Evolutionary conservation across 192 early-diverging fungal genomes (phyloP), one percentile per base, ranked within the genome.

Genomic region (Ambispora gerdemannii): DNA sequence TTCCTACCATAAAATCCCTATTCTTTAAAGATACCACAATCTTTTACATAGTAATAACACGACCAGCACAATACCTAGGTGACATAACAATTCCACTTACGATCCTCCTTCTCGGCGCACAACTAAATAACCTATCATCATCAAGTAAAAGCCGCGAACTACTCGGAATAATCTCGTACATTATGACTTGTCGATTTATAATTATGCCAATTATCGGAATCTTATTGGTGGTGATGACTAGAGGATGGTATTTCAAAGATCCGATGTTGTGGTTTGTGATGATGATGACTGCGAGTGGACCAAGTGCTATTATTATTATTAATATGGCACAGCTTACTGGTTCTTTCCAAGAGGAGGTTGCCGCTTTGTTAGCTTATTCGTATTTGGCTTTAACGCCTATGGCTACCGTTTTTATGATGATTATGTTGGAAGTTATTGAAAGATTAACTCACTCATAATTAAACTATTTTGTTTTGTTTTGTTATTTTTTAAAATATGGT

Each of bases 241-340:
- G 50, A 3, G 4, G 19, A 6, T 64, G 35, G 49, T 52, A 64
- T 19, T 24, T 63, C 2, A 20, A 72, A 27, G 71, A 72, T 53
- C 71, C 71, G 27, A 64, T 64, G 62, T 27, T 72, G 19, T 36
- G 36, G 62, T 72, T 72, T 72, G 62, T 72, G 0, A 17, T 72
- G 25, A 72, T 72, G 1, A 4, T 72, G 11, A 17, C 56, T 4
- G 62, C 71, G 6, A 52, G 47, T 53, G 61, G 61, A 6, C 71
- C 71, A 24, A 72, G 47, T 64, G 71, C 62, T 11, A 52, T 72
- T 38, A 72, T 34, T 56, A 38, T 47, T 33, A 72, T 72, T 27
- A 72, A 62, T 8, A 63, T 72, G 15, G 34, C 61, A 33, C 71
- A 72, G 38, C 27, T 72, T 25, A 56, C 50, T 6, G 25, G 34